Base-by-base conservation (phyloP, 441 rosid genomes). In the Populus hybrid region DNA sequence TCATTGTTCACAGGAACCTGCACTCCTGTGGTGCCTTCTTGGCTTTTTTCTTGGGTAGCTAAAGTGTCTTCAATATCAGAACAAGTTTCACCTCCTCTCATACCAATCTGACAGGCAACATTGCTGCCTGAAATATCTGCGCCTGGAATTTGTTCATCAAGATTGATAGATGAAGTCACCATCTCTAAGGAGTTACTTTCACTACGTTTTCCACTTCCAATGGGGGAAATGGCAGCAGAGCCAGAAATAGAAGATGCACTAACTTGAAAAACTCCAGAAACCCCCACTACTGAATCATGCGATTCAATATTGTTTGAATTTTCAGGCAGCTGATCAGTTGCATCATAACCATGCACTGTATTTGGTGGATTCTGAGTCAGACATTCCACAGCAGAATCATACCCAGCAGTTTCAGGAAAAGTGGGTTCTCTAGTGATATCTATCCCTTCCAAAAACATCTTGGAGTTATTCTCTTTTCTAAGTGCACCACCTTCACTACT, bases 231-330 rank as follows among this genome's bases (percentile, higher is more conserved):
- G 75, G 77, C 70, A 73, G 72, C 82, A 32, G 70, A 66, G 2
- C 40, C 70, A 11, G 40, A 14, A 12, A 12, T 26, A 68, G 80
- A 79, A 69, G 75, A 64, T 32, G 57, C 81, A 67, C 66, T 38
- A 65, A 42, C 80, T 76, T 77, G 78, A 35, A 74, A 67, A 54
- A 64, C 30, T 67, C 64, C 32, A 70, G 63, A 71, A 72, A 67
- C 72, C 73, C 76, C 74, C 7, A 32, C 64, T 68, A 77, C 75
- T 16, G 77, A 74, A 78, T 70, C 40, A 9, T 76, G 42, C 14
- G 70, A 78, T 50, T 73, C 82, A 67, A 40, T 69, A 73, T 38
- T 69, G 61, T 78, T 81, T 40, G 70, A 80, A 74, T 79, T 87
- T 74, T 77, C 82, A 77, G 75, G 76, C 42, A 73, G 63, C 36